Conservation (phyloP, 345 rosid genomes). For the Populus nigra region DNA sequence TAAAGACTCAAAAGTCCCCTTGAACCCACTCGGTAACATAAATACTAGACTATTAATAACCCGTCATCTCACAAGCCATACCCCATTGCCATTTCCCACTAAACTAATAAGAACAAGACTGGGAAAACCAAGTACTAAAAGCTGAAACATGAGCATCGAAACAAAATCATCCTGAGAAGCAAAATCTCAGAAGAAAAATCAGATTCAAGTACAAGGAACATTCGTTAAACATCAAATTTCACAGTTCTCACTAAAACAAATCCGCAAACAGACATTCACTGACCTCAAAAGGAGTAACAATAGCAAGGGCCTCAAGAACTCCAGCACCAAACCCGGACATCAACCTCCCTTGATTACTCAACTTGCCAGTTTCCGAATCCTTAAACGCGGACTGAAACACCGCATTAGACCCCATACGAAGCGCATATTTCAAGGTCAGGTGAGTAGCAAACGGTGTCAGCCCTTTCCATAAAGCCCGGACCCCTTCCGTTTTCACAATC, state of each 20-base stretch:
- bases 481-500: conserved; percentile 63
- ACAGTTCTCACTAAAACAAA: not conserved
- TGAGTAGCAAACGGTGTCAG: conserved; percentile 95
- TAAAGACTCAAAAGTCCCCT: too few relatives aligned
- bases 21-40: too few relatives aligned
- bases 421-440: conserved; percentile 80
- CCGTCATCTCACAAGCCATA: too few relatives aligned
- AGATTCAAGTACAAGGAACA: not conserved
- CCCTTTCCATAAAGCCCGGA: conserved; percentile 90
- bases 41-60: too few relatives aligned
- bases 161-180: too few relatives aligned
- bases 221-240: not conserved
- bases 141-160: too few relatives aligned
- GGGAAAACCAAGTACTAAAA: too few relatives aligned
- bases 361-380: conserved; percentile 70
- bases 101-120: too few relatives aligned
- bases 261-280: not conserved
- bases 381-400: conserved; percentile 67
- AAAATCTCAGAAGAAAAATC: too few relatives aligned
- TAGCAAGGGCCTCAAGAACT: conserved; percentile 86
- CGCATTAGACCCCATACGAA: conserved; percentile 93
- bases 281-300: conserved; percentile 96
- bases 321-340: conserved; percentile 93
- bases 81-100: too few relatives aligned
- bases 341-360: conserved; percentile 56